phyloP scores from a whole-genome alignment of 129 eudicot species.

The Saposhnikovia divaricata region DNA sequence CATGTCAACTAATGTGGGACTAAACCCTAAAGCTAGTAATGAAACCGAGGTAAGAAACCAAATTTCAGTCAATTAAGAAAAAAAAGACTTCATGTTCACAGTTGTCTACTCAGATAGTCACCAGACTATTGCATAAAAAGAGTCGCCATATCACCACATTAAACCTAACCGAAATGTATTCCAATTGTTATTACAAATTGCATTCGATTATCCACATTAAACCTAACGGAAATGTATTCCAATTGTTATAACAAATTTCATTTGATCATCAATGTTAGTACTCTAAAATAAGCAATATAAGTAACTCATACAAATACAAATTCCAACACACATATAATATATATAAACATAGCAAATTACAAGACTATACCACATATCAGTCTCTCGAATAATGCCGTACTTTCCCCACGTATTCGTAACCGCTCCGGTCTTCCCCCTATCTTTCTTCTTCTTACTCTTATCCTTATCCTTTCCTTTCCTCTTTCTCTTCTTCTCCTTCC shows the following conservation, averaged over 20 bases:
- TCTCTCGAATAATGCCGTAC: slow-evolving; percentile 71
- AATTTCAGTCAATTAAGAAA: not conserved
- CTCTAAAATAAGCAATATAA: too few species aligned
- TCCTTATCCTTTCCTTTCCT: slow-evolving; percentile 6
- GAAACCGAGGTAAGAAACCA: not conserved
- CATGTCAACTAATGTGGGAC: not conserved
- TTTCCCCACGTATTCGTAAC: slow-evolving; percentile 90
- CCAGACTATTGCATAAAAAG: not conserved
- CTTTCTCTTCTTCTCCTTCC: slow-evolving; percentile 23
- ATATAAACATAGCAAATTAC: not conserved
- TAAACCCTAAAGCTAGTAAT: not conserved
- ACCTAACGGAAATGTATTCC: too few species aligned
- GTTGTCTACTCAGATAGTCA: not conserved
- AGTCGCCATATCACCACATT: not conserved
- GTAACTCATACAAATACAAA: not conserved
- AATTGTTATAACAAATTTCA: too few species aligned
- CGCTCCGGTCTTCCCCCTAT: slow-evolving; percentile 54
- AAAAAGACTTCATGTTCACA: too few species aligned
- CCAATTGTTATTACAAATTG: not conserved
- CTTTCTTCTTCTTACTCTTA: slow-evolving; percentile 35
- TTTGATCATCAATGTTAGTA: too few species aligned
- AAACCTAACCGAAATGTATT: not conserved
- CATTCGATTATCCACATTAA: not conserved
- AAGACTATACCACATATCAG: slow-evolving; percentile 82
- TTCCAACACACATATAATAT: not conserved